These are phyloP conservation scores for Globisporangium irregulare DNA, from an alignment of 352 stramenopile genomes.

Conservation along the genomic window DNA sequence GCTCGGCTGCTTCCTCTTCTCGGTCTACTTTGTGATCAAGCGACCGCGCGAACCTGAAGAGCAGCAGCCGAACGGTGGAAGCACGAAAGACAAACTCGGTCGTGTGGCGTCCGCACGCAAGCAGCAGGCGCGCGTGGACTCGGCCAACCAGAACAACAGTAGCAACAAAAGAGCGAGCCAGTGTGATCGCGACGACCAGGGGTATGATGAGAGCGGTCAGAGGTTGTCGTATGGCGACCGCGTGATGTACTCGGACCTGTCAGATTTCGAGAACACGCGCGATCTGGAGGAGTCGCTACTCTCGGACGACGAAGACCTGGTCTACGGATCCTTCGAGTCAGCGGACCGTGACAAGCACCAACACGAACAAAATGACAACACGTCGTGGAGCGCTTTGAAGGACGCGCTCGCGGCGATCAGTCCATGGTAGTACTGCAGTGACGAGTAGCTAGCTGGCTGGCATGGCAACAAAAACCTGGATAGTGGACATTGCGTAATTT, in stretches of 20 bases:
- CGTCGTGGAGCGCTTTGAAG: slow-evolving; percentile 49
- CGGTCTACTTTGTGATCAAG: slow-evolving; percentile 86
- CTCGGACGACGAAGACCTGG: slow-evolving; percentile 58
- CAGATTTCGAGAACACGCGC: slow-evolving; percentile 19
- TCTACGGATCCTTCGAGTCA: slow-evolving; percentile 64
- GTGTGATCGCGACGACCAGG: not conserved
- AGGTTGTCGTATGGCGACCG: slow-evolving; percentile 14
- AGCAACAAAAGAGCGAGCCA: not conserved
- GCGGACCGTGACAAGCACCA: slow-evolving; percentile 9
- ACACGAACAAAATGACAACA: slow-evolving; percentile 17
- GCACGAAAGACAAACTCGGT: not conserved
- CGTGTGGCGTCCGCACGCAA: slow-evolving; percentile 15
- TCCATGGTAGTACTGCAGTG: slow-evolving; percentile 44
- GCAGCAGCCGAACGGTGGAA: not conserved
- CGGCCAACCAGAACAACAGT: not conserved
- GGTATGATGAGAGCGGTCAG: not conserved
- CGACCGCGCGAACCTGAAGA: slow-evolving; percentile 44
- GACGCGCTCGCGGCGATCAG: slow-evolving; percentile 65
- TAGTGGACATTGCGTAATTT: not conserved
- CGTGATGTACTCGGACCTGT: slow-evolving; percentile 15
- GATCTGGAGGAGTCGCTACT: slow-evolving; percentile 75
- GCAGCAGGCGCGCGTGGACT: slow-evolving; percentile 2
- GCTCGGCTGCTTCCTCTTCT: slow-evolving; percentile 81
- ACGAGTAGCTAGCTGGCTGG: not conserved
- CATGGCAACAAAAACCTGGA: not conserved